A percentile compares a stretch with the other conserved stretches of the same genome.
These are phyloP conservation scores for Blastobotrys mokoenaii DNA, from an alignment of 805 yeast genomes.

Conservation along the genomic window DNA sequence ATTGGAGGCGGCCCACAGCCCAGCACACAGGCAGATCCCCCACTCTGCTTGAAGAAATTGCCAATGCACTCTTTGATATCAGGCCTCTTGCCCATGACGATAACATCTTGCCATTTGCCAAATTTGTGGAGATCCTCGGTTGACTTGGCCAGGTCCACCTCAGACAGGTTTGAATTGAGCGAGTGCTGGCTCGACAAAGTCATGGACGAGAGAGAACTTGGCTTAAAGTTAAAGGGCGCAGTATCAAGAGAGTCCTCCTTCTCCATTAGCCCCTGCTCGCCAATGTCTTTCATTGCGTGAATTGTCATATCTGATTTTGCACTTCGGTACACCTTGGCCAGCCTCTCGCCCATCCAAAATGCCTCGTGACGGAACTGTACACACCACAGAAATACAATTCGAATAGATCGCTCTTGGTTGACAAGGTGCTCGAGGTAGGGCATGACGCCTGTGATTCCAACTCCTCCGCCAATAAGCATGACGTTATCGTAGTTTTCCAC, in stretches of 20 bases:
- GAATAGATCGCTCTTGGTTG: constrained; percentile 8
- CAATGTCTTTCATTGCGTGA: constrained; percentile 6
- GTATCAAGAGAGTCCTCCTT: neutral
- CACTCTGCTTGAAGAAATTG: constrained; percentile 30
- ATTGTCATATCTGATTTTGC: constrained; percentile 12
- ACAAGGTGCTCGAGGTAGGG: constrained; percentile 35
- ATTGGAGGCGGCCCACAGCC: constrained; percentile 56
- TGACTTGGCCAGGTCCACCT: too few relatives aligned
- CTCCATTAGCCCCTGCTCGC: neutral
- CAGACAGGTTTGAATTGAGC: too few relatives aligned
- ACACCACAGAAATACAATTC: constrained; percentile 25
- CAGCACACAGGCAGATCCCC: constrained; percentile 41
- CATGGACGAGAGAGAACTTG: too few relatives aligned
- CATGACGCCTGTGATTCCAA: constrained; percentile 52
- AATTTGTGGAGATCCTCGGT: too few relatives aligned
- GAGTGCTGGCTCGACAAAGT: too few relatives aligned
- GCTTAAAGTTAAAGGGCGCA: neutral
- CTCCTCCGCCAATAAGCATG: constrained; percentile 54
- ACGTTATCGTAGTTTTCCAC: constrained; percentile 40
- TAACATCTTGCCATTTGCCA: too few relatives aligned
- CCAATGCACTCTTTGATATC: constrained; percentile 19
- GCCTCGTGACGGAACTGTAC: constrained; percentile 15
- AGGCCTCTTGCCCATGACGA: too few relatives aligned
- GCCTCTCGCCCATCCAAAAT: constrained; percentile 15
- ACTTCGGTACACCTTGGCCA: constrained; percentile 26